phyloP scores from a whole-genome alignment of 148 eudicot species.

The Chenopodium suecicum region DNA sequence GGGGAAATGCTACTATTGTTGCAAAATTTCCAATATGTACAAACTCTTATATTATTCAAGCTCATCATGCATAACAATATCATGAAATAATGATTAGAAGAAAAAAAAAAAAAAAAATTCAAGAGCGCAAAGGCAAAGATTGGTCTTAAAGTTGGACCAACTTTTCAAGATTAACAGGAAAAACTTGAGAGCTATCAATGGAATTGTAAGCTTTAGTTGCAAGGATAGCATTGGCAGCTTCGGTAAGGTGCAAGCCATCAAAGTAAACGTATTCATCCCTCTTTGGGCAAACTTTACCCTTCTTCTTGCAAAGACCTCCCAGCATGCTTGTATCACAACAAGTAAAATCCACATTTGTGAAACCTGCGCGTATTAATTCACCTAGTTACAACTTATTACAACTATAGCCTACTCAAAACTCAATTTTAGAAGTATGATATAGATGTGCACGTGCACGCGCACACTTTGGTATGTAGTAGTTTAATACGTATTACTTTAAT shows the following conservation, averaged over 20 bases:
- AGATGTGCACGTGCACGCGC: no score
- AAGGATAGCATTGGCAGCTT: conserved; percentile 21
- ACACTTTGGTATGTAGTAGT: no score
- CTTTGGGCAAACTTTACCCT: conserved; percentile 12
- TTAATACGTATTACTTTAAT: no score
- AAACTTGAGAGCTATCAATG: background rate
- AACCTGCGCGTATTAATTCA: conserved; percentile 29
- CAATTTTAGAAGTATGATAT: no score
- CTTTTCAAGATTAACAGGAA: background rate
- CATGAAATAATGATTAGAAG: no score
- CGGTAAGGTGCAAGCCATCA: conserved; percentile 28
- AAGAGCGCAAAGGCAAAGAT: no score
- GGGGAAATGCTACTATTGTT: background rate
- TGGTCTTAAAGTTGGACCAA: background rate
- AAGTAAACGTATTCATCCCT: conserved; percentile 23
- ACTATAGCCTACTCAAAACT: no score
- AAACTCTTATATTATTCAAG: background rate
- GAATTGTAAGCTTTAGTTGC: conserved; percentile 17
- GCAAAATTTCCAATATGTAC: background rate
- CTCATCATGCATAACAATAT: no score
- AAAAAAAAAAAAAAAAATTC: no score
- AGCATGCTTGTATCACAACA: conserved; percentile 22
- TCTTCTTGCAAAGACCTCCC: conserved; percentile 5
- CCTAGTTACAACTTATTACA: background rate
- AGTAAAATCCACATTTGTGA: conserved; percentile 14